Conservation (phyloP, 345 rosid genomes). For the Combretum micranthum region DNA sequence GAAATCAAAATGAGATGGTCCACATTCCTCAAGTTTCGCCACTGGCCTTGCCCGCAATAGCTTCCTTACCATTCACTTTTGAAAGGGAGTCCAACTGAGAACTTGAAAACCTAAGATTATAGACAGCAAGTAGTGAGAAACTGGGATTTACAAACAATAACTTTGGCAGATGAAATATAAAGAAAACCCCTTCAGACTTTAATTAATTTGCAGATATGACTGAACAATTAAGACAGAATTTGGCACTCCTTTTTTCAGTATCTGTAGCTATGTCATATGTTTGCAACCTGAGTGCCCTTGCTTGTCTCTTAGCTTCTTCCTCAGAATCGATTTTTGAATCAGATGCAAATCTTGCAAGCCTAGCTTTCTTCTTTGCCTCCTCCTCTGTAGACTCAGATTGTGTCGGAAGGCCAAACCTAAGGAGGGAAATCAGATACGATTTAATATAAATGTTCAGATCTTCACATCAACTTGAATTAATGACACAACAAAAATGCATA, state of each 20-base stretch:
- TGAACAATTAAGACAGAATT: no score
- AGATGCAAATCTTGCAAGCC: slow-evolving; percentile 69
- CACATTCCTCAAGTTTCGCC: slow-evolving; percentile 33
- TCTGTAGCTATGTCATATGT: no score
- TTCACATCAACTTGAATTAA: neutral
- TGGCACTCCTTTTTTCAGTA: no score
- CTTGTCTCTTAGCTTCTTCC: slow-evolving; percentile 80
- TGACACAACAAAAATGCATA: slow-evolving; percentile 9
- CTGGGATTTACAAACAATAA: no score
- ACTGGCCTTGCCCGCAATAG: slow-evolving; percentile 56
- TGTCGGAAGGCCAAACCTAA: slow-evolving; percentile 65
- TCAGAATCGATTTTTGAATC: slow-evolving; percentile 38
- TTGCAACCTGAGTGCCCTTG: slow-evolving; percentile 65
- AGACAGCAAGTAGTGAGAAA: neutral
- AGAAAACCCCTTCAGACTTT: no score
- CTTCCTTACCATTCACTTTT: slow-evolving; percentile 40
- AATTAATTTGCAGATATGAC: no score
- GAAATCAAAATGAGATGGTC: slow-evolving; percentile 12
- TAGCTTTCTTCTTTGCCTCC: slow-evolving; percentile 81
- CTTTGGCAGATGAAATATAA: neutral
- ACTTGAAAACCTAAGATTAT: slow-evolving; percentile 52
- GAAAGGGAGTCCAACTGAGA: slow-evolving; percentile 37
- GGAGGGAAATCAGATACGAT: slow-evolving; percentile 1
- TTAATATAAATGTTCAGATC: neutral
- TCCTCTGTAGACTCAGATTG: slow-evolving; percentile 36